Evolutionary conservation across 805 yeast genomes (phyloP), one percentile per base, ranked within the genome.

Genomic region (Cyberlindnera subsufficiens): DNA sequence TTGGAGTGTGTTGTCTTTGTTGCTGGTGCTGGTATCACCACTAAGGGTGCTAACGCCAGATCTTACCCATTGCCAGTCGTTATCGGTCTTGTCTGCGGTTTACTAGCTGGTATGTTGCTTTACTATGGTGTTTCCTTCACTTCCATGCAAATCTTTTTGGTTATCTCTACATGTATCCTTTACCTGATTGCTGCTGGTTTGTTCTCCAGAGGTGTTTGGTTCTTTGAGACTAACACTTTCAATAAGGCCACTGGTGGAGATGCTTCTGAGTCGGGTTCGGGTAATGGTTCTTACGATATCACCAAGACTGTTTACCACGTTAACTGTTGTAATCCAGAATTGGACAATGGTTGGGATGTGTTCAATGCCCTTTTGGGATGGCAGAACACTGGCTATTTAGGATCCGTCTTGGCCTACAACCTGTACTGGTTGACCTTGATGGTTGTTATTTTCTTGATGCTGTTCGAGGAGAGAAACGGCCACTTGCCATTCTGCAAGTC

Each of bases 371-470:
- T 91, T 44, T 71, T 91, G 50, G 99, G 98, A 49, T 91, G 99
- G 99, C 96, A 89, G 70, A 91, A 91, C 68, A 78, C 96, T 42
- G 98, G 96, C 46, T 88, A 96, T 52, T 77, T 86, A 61, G 96
- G 97, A 44, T 87, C 96, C 5, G 90, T 91, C 46, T 68, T 91
- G 42, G 78, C 90, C 38, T 91, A 91, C 73, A 89, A 88, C 68
- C 51, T 83, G 49, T 91, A 91, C 72, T 91, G 99, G 99, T 55
- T 90, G 42, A 64, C 67, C 33, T 61, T 88, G 42, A 82, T 84
- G 48, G 47, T 68, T 18, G 65, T 72, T 31, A 59, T 91, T 36
- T 40, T 59, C 15, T 65, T 82, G 53, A 78, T 91, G 88, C 67
- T 82, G 50, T 89, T 58, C 67, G 93, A 87, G 71, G 99, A 91